Conservation (phyloP, 257 asterid genomes). For the Przewalskia tangutica region DNA sequence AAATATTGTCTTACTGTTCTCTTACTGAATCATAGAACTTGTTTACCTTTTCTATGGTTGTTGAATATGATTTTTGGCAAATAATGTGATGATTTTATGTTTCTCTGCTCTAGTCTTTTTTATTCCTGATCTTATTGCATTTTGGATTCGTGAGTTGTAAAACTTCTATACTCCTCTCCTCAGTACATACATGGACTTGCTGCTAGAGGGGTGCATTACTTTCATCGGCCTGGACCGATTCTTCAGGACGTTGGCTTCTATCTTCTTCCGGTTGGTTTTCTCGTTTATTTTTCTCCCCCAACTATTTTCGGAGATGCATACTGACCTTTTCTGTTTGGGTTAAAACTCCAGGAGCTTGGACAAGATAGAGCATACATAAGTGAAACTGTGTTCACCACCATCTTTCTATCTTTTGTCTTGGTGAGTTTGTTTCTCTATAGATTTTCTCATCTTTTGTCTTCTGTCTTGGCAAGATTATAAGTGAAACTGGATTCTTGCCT, state of each 20-base stretch:
- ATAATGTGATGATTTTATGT: background rate
- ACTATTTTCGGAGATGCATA: background rate
- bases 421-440: constrained; percentile 35
- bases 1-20: background rate
- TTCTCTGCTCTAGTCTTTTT: background rate
- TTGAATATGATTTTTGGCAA: background rate
- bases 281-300: background rate
- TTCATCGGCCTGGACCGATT: constrained; percentile 63
- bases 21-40: background rate
- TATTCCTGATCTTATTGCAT: background rate
- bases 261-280: constrained; percentile 70
- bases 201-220: constrained; percentile 68
- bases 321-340: constrained; percentile 8
- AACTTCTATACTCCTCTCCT: background rate
- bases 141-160: constrained; percentile 9
- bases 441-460: background rate
- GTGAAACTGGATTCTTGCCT: background rate
- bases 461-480: background rate
- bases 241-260: constrained; percentile 66
- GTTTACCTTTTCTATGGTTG: background rate
- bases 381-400: constrained; percentile 68
- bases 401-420: constrained; percentile 71
- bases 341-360: constrained; percentile 73
- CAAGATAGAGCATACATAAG: constrained; percentile 76
- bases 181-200: constrained; percentile 74